Conservation (phyloP, 1,139 yeast genomes). For the Debaryomycetaceae sp. region DNA sequence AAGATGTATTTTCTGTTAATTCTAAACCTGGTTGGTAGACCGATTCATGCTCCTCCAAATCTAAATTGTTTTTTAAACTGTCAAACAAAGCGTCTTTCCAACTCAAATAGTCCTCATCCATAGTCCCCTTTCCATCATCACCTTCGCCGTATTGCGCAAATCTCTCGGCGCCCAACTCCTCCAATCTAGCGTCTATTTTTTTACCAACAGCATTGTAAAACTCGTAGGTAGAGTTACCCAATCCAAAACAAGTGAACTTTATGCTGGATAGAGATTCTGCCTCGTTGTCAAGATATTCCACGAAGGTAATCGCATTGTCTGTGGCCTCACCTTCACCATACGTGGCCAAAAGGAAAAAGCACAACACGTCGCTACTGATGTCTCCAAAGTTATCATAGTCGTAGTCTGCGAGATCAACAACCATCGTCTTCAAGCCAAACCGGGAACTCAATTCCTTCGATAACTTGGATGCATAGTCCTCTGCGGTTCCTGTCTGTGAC, state of each 20-base stretch:
- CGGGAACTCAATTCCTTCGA: conserved; percentile 83
- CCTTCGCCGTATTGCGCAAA: conserved; percentile 82
- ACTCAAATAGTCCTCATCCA: conserved; percentile 90
- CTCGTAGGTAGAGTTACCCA: conserved; percentile 93
- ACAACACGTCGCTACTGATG: conserved; percentile 48
- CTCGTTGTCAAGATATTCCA: conserved; percentile 56
- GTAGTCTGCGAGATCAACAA: conserved; percentile 80
- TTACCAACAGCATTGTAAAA: conserved; percentile 83
- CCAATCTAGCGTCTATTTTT: conserved; percentile 43
- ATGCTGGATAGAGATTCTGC: conserved; percentile 62
- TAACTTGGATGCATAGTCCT: conserved; percentile 88
- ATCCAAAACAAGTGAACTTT: conserved; percentile 75
- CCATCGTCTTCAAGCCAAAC: conserved; percentile 80
- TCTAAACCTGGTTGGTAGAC: conserved; percentile 71
- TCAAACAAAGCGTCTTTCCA: conserved; percentile 86
- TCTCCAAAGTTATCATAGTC: conserved; percentile 75
- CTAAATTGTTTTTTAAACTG: conserved; percentile 59
- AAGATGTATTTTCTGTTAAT: conserved; percentile 32
- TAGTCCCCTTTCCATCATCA: conserved; percentile 91
- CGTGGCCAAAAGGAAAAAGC: conserved; percentile 81
- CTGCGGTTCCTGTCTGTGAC: conserved; percentile 99
- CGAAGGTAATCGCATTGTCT: conserved; percentile 80
- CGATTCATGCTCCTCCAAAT: conserved; percentile 73
- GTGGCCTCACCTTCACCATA: conserved; percentile 99
- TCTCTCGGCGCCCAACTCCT: conserved; percentile 66